These are phyloP conservation scores for Fusarium setosum DNA, from an alignment of 2,329 filamentous ascomycete species.

Conservation along the genomic window DNA sequence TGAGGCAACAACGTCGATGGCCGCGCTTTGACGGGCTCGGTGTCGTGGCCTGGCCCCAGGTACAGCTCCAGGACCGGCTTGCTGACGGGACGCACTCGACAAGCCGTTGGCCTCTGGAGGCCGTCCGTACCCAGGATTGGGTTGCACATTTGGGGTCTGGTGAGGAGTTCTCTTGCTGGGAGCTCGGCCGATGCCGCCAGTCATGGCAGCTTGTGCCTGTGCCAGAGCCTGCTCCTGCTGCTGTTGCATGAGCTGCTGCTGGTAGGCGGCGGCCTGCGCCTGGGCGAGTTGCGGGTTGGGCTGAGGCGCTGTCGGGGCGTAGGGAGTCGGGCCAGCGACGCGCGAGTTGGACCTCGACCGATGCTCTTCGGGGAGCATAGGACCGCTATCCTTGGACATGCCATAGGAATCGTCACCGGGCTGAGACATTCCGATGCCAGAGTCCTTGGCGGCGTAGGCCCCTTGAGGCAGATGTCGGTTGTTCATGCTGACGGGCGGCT, in stretches of 20 bases:
- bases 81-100: slow-evolving; percentile 51
- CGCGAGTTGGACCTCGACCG: slow-evolving; percentile 77
- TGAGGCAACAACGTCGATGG: slow-evolving; percentile 83
- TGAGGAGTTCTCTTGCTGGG: slow-evolving; percentile 75
- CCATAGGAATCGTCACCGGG: slow-evolving; percentile 66
- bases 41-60: slow-evolving; percentile 78
- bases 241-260: slow-evolving; percentile 77
- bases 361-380: slow-evolving; percentile 75
- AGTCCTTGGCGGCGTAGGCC: slow-evolving; percentile 67
- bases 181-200: slow-evolving; percentile 76
- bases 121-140: slow-evolving; percentile 44
- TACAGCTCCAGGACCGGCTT: slow-evolving; percentile 48
- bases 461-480: slow-evolving; percentile 65
- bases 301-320: slow-evolving; percentile 57
- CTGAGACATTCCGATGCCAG: slow-evolving; percentile 71
- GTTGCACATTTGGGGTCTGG: slow-evolving; percentile 40
- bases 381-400: slow-evolving; percentile 64
- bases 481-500: slow-evolving; percentile 77
- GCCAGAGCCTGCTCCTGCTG: slow-evolving; percentile 89
- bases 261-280: slow-evolving; percentile 62
- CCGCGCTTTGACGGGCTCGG: slow-evolving; percentile 81
- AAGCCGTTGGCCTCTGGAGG: slow-evolving; percentile 46
- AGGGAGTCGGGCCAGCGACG: slow-evolving; percentile 63
- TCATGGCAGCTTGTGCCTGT: slow-evolving; percentile 81
- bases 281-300: slow-evolving; percentile 44